phyloP scores from a whole-genome alignment of 805 yeast species.

The Pichia nakasei region DNA sequence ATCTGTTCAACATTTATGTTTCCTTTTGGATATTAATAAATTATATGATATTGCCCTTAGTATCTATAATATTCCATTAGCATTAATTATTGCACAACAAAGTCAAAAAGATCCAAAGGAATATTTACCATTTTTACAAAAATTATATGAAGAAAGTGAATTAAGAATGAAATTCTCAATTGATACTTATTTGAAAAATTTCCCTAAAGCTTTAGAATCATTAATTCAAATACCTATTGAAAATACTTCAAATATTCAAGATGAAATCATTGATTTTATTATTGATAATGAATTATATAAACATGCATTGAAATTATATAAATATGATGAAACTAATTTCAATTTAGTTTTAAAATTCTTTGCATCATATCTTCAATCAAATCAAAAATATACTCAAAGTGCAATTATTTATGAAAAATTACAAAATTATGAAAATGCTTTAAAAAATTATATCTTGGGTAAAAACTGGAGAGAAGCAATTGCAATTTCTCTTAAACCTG shows the following conservation, averaged over 20 bases:
- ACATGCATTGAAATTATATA: conserved; percentile 55
- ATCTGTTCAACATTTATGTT: conserved; percentile 76
- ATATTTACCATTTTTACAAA: conserved; percentile 84
- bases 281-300: conserved; percentile 61
- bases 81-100: conserved; percentile 84
- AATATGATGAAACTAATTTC: conserved; percentile 46
- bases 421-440: conserved; percentile 46
- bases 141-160: conserved; percentile 58
- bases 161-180: conserved; percentile 65
- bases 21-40: conserved; percentile 79
- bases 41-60: conserved; percentile 76
- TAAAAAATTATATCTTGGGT: conserved; percentile 59
- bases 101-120: conserved; percentile 98
- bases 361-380: conserved; percentile 52
- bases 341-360: conserved; percentile 46
- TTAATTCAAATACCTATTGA: conserved; percentile 41
- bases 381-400: conserved; percentile 60
- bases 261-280: conserved; percentile 62
- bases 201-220: conserved; percentile 60
- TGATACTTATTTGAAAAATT: conserved; percentile 66
- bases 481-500: conserved; percentile 39
- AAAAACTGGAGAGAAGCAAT: conserved; percentile 85
- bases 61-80: conserved; percentile 69
- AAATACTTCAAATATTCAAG: conserved; percentile 28
- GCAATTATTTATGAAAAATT: conserved; percentile 72